Percentiles rank a stretch among this genome's conserved stretches.
Evolutionary conservation across 139 green algal genomes (phyloP).

Genomic region (Raphidocelis subcapitata): DNA sequence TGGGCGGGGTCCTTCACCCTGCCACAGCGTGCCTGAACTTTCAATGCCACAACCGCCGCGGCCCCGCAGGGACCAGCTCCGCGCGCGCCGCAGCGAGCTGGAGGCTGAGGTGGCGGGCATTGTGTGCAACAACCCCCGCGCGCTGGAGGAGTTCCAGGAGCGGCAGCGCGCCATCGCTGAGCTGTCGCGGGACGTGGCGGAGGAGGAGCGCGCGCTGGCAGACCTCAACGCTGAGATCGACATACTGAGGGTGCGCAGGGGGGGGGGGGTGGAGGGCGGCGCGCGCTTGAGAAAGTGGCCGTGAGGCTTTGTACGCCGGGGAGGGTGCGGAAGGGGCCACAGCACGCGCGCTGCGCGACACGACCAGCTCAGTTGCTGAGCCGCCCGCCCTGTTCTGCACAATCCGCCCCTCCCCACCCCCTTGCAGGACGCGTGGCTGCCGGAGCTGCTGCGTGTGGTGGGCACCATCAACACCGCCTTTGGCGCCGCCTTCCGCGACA

Average conservation of each 20-base stretch:
- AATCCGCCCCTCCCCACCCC: no score
- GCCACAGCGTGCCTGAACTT: no score
- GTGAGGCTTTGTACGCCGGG: no score
- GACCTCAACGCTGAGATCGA: slow-evolving; percentile 1
- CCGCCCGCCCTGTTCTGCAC: no score
- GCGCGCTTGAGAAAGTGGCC: no score
- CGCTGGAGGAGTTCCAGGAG: slow-evolving; percentile 57
- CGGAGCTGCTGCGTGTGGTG: slow-evolving; percentile 70
- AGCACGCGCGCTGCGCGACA: no score
- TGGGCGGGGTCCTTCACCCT: no score
- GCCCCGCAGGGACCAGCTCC: slow-evolving; percentile 31
- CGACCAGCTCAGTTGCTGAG: no score
- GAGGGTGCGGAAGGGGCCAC: no score
- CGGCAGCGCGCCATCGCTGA: slow-evolving; percentile 13
- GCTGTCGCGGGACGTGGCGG: slow-evolving; percentile 10
- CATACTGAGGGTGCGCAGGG: slow-evolving; percentile 7
- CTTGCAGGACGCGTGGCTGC: slow-evolving; percentile 75
- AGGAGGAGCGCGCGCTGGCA: neutral
- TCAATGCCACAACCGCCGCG: no score
- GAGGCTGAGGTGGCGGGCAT: slow-evolving; percentile 61
- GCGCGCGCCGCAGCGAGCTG: slow-evolving; percentile 13
- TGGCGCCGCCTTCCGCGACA: slow-evolving; percentile 68
- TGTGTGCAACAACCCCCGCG: slow-evolving; percentile 68
- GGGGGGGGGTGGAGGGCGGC: neutral
- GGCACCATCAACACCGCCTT: slow-evolving; percentile 79